Base-by-base conservation (phyloP, 2,329 filamentous ascomycete species). In the Fusarium sp. region DNA sequence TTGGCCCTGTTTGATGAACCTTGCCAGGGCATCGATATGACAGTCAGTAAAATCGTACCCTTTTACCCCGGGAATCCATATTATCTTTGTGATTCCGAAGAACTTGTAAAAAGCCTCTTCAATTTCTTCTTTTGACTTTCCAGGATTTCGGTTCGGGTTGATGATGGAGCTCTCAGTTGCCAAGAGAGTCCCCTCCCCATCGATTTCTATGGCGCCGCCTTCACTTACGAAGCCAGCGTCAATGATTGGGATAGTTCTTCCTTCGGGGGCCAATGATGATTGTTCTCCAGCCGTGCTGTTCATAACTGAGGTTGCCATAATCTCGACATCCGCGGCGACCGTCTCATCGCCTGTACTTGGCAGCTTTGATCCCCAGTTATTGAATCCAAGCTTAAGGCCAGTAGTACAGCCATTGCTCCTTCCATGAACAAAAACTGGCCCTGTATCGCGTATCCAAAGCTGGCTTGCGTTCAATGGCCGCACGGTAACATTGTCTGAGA, bases 371-470 rank as follows among this genome's bases (percentile, higher is more conserved):
- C 76, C 76, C 76, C 76, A 78, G 41, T 71, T 69, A 26, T 78
- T 78, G 55, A 78, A 78, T 42, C 70, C 75, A 15, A 70, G 67
- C 21, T 71, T 65, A 13, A 77, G 54, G 8, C 71, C 76, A 4
- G 57, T 43, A 15, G 60, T 52, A 3, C 33, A 41, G 5, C 52
- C 55, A 20, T 57, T 44, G 8, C 15, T 3, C 15, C 24, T 42
- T 3, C 53, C 42, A 33, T 63, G 49, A 11, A 73, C 72, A 50
- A 75, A 70, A 1, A 73, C 60, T 1, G 75, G 73, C 5, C 69
- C 76, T 38, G 73, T 68, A 54, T 78, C 75, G 8, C 76, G 71
- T 41, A 76, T 67, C 76, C 76, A 78, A 15, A 78, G 59, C 15
- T 78, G 57, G 2, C 41, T 64, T 9, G 69, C 47, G 2, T 55